phyloP scores from a whole-genome alignment of 148 eudicot genomes.

The Pouteria glomerata region DNA sequence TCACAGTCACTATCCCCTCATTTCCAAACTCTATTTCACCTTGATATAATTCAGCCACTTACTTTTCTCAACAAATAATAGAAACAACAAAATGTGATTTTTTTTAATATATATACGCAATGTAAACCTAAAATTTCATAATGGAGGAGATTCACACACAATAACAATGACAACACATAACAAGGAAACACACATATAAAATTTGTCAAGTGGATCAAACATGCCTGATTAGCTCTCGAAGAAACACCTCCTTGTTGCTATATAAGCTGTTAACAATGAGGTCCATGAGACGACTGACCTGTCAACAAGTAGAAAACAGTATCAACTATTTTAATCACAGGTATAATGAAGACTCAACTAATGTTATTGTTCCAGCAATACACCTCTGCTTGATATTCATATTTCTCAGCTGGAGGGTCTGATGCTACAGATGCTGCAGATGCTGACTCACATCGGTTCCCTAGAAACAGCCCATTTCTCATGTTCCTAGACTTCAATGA shows the following conservation, averaged over 20 bases:
- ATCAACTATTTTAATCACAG: neutral
- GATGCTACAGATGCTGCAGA: constrained; percentile 72
- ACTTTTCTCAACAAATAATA: too few species aligned
- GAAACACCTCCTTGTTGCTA: constrained; percentile 96
- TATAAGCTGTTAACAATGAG: constrained; percentile 95
- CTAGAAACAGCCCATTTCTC: constrained; percentile 26
- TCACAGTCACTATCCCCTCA: too few species aligned
- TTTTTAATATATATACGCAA: too few species aligned
- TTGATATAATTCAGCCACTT: too few species aligned
- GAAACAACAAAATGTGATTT: too few species aligned
- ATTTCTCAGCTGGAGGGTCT: constrained; percentile 60
- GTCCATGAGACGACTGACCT: constrained; percentile 99
- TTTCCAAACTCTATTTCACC: too few species aligned
- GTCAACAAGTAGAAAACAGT: constrained; percentile 16
- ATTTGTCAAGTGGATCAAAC: neutral
- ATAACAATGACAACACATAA: too few species aligned
- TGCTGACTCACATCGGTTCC: constrained; percentile 58
- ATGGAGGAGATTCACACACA: neutral
- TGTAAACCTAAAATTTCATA: neutral
- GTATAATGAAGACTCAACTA: neutral
- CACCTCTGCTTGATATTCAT: constrained; percentile 98
- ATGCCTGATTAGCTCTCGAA: constrained; percentile 92
- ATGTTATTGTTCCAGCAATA: neutral
- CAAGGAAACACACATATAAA: neutral
- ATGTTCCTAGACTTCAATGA: constrained; percentile 20